Conservation (phyloP, 2,329 filamentous ascomycete genomes). For the Aspergillus pseudotamarii region DNA sequence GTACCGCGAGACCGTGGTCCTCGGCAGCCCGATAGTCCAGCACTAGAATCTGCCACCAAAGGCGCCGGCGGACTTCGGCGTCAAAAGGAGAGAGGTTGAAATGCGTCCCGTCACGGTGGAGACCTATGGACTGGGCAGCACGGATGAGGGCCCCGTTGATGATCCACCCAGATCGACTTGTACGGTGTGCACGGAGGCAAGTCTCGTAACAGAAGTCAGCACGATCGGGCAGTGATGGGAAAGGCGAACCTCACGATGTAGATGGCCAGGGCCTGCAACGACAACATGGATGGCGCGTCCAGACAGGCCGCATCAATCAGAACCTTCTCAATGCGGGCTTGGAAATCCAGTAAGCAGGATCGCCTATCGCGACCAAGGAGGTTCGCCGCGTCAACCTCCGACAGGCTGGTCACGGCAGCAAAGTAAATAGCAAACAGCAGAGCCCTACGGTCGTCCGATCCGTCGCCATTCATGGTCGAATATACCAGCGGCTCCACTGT, state of each 20-base stretch:
- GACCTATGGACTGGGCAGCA: conserved; percentile 62
- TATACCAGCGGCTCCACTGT: conserved; percentile 23
- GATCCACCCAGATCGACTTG: conserved; percentile 41
- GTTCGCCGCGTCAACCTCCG: conserved; percentile 11
- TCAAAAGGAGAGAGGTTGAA: conserved; percentile 54
- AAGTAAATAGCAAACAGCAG: conserved; percentile 24
- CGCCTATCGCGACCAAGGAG: conserved; percentile 15
- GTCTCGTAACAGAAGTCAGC: neutral
- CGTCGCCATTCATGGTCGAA: conserved; percentile 18
- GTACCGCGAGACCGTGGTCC: conserved; percentile 57
- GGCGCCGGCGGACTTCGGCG: conserved; percentile 65
- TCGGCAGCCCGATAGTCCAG: conserved; percentile 58
- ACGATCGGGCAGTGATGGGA: neutral
- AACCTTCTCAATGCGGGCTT: conserved; percentile 34
- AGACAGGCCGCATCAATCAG: conserved; percentile 41
- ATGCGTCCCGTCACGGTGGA: conserved; percentile 64
- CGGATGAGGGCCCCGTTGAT: conserved; percentile 59
- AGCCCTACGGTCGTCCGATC: conserved; percentile 9
- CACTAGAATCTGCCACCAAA: conserved; percentile 69
- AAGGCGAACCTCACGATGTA: conserved; percentile 34
- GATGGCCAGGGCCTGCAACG: conserved; percentile 31
- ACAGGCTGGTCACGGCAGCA: conserved; percentile 17
- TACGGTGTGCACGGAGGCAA: conserved; percentile 10
- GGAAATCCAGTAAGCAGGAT: conserved; percentile 10
- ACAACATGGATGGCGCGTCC: conserved; percentile 36